These are phyloP conservation scores for Plasmodium falciparum DNA, from an alignment of 169 alveolate species.

Conservation along the genomic window DNA sequence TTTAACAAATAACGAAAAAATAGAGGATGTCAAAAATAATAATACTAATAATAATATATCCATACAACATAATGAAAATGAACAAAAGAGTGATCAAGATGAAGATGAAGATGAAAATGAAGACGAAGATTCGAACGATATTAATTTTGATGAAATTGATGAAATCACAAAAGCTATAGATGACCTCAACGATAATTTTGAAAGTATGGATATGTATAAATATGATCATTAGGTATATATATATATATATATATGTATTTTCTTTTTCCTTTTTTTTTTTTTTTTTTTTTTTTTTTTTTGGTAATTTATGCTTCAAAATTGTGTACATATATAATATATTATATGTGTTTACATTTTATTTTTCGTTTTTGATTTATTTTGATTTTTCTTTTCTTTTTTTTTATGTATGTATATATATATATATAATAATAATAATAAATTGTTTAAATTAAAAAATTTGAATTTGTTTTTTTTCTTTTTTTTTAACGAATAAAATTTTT, in stretches of 20 bases:
- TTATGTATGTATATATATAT: conserved; percentile 5
- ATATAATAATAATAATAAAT: neutral
- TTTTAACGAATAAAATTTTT: neutral
- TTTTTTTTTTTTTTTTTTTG: neutral
- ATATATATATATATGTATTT: neutral
- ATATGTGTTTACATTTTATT: conserved; percentile 6
- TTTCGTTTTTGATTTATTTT: neutral
- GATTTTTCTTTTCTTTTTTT: neutral
- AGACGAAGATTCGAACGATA: conserved; percentile 41
- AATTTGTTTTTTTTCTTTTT: neutral
- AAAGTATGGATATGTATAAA: conserved; percentile 73
- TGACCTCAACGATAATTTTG: conserved; percentile 60
- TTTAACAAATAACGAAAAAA: neutral
- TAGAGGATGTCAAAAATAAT: conserved; percentile 7
- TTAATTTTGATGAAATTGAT: conserved; percentile 67
- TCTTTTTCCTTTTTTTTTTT: neutral
- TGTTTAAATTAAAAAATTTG: conserved; percentile 1
- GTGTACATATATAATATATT: neutral
- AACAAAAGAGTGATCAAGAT: neutral
- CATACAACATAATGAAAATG: neutral
- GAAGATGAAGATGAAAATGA: neutral
- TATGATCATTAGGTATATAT: conserved; percentile 28
- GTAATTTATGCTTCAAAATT: no score
- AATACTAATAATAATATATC: neutral
- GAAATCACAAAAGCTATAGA: conserved; percentile 74